Evolutionary conservation across 2,329 filamentous ascomycete genomes (phyloP).

Genomic region (Talaromyces sp.): DNA sequence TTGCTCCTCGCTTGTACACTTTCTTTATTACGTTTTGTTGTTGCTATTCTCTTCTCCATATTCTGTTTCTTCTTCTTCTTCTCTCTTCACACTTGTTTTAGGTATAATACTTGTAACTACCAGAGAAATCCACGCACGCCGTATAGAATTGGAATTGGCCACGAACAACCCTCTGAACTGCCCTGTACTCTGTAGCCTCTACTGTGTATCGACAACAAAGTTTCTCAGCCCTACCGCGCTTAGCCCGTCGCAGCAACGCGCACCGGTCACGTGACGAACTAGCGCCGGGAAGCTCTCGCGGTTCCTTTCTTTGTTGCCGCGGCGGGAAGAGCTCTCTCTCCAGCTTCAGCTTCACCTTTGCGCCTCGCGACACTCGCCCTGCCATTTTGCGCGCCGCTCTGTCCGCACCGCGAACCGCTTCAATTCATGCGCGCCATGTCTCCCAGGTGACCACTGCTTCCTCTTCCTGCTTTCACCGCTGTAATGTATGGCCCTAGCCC

Average conservation of each 20-base stretch:
- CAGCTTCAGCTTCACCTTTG: neutral
- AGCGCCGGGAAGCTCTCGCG: slow-evolving; percentile 1
- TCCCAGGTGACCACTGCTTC: neutral
- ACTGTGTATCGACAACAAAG: neutral
- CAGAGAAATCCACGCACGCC: neutral
- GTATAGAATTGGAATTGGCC: neutral
- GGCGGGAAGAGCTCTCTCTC: slow-evolving; percentile 3
- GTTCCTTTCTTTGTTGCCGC: neutral
- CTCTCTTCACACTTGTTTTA: neutral
- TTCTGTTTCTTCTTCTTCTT: neutral
- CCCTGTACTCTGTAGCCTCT: no score
- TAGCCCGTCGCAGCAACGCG: neutral
- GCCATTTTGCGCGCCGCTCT: slow-evolving; percentile 1
- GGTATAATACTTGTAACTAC: neutral
- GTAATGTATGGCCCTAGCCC: slow-evolving; percentile 6
- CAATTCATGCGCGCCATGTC: neutral
- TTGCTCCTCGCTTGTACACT: neutral
- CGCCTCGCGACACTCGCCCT: neutral
- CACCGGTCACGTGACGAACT: neutral
- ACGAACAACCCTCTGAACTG: no score
- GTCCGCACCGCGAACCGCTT: neutral
- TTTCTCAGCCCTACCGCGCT: neutral
- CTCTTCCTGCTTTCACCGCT: neutral
- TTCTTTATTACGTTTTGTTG: neutral
- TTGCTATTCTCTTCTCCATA: neutral